phyloP scores from a whole-genome alignment of 805 yeast species.

The Cyberlindnera subsufficiens region DNA sequence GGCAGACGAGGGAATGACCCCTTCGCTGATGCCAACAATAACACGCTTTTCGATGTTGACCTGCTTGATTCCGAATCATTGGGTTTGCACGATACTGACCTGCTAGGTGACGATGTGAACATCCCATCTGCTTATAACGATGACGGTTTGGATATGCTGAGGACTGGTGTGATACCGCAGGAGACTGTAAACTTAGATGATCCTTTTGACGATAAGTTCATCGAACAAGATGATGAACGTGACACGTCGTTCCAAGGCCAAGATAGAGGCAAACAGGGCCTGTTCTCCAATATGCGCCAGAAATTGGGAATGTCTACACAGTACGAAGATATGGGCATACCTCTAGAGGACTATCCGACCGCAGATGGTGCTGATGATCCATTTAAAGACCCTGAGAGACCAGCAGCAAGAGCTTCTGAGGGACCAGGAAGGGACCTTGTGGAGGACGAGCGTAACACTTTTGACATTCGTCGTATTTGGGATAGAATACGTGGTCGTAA shows the following conservation, averaged over 20 bases:
- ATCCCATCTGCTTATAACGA: slow-evolving; percentile 10
- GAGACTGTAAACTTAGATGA: slow-evolving; percentile 30
- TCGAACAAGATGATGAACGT: slow-evolving; percentile 31
- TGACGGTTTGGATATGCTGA: slow-evolving; percentile 14
- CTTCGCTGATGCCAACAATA: slow-evolving; percentile 2
- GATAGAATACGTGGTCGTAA: slow-evolving; percentile 29
- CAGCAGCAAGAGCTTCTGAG: slow-evolving; percentile 12
- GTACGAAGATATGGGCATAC: slow-evolving; percentile 24
- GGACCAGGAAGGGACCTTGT: slow-evolving; percentile 20
- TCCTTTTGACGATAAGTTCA: slow-evolving; percentile 26
- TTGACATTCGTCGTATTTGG: slow-evolving; percentile 33
- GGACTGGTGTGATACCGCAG: slow-evolving; percentile 25
- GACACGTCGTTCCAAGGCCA: slow-evolving; percentile 7
- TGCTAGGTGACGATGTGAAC: slow-evolving; percentile 12
- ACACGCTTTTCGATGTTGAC: slow-evolving; percentile 36
- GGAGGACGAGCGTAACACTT: slow-evolving; percentile 28
- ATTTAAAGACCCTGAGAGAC: slow-evolving; percentile 21
- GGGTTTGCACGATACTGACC: slow-evolving; percentile 9
- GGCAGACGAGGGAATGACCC: background rate
- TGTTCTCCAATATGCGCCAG: slow-evolving; percentile 18
- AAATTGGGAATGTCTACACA: slow-evolving; percentile 18
- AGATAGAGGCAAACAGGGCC: slow-evolving; percentile 6
- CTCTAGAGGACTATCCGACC: slow-evolving; percentile 17
- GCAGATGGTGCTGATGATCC: slow-evolving; percentile 15
- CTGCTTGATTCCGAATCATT: slow-evolving; percentile 17